Evolutionary conservation across 2,329 filamentous ascomycete genomes (phyloP).

Genomic region (Stachybotrys chlorohalonatus): DNA sequence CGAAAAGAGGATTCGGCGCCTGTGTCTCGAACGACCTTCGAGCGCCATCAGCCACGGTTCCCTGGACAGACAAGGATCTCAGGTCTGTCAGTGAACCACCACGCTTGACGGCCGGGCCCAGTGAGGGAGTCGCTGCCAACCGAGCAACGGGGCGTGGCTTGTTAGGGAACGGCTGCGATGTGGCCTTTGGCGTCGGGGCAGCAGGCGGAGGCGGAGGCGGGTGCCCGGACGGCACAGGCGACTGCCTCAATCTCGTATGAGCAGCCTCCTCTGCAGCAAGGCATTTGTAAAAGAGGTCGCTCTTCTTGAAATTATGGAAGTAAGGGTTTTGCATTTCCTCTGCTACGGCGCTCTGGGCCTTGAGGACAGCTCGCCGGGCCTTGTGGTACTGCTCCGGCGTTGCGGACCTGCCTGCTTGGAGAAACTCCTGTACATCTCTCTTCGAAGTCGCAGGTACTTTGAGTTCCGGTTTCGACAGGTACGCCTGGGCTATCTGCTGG

Average conservation of each 20-base stretch:
- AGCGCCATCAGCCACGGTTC: slow-evolving; percentile 30
- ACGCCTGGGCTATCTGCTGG: slow-evolving; percentile 84
- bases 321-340: slow-evolving; percentile 76
- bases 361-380: slow-evolving; percentile 72
- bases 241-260: slow-evolving; percentile 14
- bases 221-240: neutral
- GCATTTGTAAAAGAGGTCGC: slow-evolving; percentile 94
- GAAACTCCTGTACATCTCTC: slow-evolving; percentile 63
- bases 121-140: slow-evolving; percentile 25
- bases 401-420: slow-evolving; percentile 68
- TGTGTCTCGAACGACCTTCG: slow-evolving; percentile 65
- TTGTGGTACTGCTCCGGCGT: slow-evolving; percentile 73
- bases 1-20: slow-evolving; percentile 52
- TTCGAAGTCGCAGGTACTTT: slow-evolving; percentile 64
- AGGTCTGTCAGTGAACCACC: slow-evolving; percentile 41
- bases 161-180: slow-evolving; percentile 19
- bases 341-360: slow-evolving; percentile 72
- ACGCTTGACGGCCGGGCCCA: slow-evolving; percentile 27
- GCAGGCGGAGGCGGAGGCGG: slow-evolving; percentile 7
- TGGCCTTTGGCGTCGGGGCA: slow-evolving; percentile 5
- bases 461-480: slow-evolving; percentile 74
- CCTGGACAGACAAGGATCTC: slow-evolving; percentile 25
- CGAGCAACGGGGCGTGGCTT: slow-evolving; percentile 34
- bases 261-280: slow-evolving; percentile 75
- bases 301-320: slow-evolving; percentile 81